phyloP scores from a whole-genome alignment of 352 stramenopile genomes.

The Phytophthora pluvialis region DNA sequence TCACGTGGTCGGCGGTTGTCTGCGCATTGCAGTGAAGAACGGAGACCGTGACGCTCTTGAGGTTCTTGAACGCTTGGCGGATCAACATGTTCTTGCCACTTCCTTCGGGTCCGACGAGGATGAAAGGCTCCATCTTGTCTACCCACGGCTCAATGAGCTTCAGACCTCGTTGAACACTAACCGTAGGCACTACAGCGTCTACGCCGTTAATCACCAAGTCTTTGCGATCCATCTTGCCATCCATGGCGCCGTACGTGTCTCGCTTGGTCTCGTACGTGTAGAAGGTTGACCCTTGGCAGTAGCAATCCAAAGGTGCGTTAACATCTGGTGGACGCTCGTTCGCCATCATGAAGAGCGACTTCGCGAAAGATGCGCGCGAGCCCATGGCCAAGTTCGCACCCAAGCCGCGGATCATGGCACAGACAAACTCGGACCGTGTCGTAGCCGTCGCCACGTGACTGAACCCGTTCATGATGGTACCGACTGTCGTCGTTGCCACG shows the following conservation, averaged over 20 bases:
- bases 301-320: constrained; percentile 89
- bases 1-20: constrained; percentile 94
- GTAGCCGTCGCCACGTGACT: constrained; percentile 82
- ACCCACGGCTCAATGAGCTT: constrained; percentile 93
- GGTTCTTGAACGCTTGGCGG: constrained; percentile 85
- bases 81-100: constrained; percentile 97
- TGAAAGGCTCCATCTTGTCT: constrained; percentile 93
- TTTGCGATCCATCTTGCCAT: constrained; percentile 65
- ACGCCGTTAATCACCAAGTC: constrained; percentile 50
- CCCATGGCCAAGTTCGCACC: constrained; percentile 90
- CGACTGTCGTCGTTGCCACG: constrained; percentile 94
- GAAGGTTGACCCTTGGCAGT: constrained; percentile 73
- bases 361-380: constrained; percentile 85
- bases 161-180: constrained; percentile 88
- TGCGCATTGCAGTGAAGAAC: constrained; percentile 95
- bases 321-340: constrained; percentile 92
- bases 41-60: constrained; percentile 77
- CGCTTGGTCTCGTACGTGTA: constrained; percentile 81
- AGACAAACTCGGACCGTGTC: constrained; percentile 90
- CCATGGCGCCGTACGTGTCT: constrained; percentile 78
- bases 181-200: constrained; percentile 64
- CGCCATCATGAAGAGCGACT: constrained; percentile 92
- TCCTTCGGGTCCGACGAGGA: constrained; percentile 94
- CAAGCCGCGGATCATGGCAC: constrained; percentile 91
- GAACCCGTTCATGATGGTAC: constrained; percentile 93